Evolutionary conservation across 345 rosid species (phyloP), one percentile per base, ranked within the genome.

Genomic region (Mallotus nudiflorus): DNA sequence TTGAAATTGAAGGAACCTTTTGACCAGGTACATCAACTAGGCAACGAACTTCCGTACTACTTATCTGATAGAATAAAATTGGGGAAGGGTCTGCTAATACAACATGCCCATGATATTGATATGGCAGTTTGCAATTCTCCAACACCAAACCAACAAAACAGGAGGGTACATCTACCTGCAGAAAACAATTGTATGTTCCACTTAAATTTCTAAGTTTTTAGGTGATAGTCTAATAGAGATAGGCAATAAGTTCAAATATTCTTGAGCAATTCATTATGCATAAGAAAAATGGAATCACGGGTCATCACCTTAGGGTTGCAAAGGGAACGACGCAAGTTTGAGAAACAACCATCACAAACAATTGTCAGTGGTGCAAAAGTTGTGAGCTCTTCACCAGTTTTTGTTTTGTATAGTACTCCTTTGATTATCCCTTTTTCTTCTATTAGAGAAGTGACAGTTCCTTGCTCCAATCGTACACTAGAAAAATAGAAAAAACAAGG

Each of bases 141-240:
- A 75, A 50, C 19, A 75, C 55, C 70, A 75, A 69, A 49, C 79
- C 79, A 31, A 75, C 79, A 70, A 75, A 75, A 69, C 71, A 69
- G 14, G 79, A 75, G 63, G 79, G 79, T 27, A 75, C 73, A 57
- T 75, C 79, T 31, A 75, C 79, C 79, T 75, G 79, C n/a, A 49
- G 18, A 40, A 28, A 9, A 48, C 25, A 37, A 48, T 62, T 19
- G 45, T 27, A 45, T 19, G 16, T 20, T 22, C 3, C 31, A 35
- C 29, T 55, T 39, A 24, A 57, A 35, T 46, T 28, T 33, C 46
- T 28, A 25, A 1, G 0, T 0, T 25, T 55, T 40, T 20, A 2
- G 71, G 29, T 55, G 12, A 58, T 8, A 40, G 12, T 19, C 27
- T 51, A 14, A 40, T 13, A n/a, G 5, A 25, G 29, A 53, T 14